A percentile compares a stretch with the other conserved stretches of the same genome.
Conservation (phyloP, 1,284 basidiomycete genomes). For the Melampsora larici-populina region DNA sequence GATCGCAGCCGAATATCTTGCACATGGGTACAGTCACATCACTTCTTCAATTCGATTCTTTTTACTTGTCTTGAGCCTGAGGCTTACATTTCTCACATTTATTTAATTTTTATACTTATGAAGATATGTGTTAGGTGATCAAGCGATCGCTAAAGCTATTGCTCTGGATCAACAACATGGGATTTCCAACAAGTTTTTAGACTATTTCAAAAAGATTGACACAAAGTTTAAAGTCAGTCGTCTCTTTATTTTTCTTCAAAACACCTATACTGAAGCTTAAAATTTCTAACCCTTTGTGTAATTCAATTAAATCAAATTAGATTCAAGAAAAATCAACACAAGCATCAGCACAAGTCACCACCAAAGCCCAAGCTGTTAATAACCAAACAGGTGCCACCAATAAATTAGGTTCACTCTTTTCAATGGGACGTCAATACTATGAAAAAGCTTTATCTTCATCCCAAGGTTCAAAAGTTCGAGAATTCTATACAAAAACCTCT, state of each 20-base stretch:
- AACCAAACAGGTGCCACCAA: not conserved
- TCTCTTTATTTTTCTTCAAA: too few relatives aligned
- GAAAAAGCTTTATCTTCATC: slow-evolving; percentile 68
- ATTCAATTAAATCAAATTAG: not conserved
- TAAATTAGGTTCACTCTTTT: slow-evolving; percentile 9
- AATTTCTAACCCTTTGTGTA: too few relatives aligned
- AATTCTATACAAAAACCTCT: slow-evolving; percentile 73
- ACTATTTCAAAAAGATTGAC: slow-evolving; percentile 71
- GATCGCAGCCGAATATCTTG: slow-evolving; percentile 84
- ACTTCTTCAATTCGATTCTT: not conserved
- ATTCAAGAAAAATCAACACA: slow-evolving; percentile 22
- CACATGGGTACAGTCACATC: slow-evolving; percentile 58
- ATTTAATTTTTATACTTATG: not conserved
- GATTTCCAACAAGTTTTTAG: slow-evolving; percentile 76
- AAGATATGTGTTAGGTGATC: slow-evolving; percentile 73
- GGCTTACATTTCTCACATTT: not conserved
- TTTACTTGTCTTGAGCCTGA: too few relatives aligned
- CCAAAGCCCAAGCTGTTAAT: not conserved
- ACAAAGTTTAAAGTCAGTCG: slow-evolving; percentile 50
- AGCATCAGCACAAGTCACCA: not conserved
- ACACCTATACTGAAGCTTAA: too few relatives aligned
- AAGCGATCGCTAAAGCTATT: slow-evolving; percentile 76
- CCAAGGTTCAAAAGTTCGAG: slow-evolving; percentile 53
- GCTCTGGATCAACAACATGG: slow-evolving; percentile 79
- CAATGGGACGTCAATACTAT: slow-evolving; percentile 63